phyloP scores from a whole-genome alignment of 2,329 filamentous ascomycete species.

The Claviceps capensis region DNA sequence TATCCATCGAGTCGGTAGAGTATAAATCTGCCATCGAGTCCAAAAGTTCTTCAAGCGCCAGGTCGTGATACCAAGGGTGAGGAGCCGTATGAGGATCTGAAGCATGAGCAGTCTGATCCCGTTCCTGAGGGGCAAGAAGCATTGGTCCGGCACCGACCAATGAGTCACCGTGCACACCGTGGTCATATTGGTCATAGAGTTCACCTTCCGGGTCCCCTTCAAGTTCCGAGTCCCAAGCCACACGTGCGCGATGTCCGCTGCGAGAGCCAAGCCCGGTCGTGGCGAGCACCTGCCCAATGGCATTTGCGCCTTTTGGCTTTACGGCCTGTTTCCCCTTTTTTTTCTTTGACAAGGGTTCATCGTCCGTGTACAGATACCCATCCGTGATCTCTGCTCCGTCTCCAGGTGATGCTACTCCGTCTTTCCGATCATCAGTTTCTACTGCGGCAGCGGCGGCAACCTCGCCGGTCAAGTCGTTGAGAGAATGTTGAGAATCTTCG shows the following conservation, averaged over 20 bases:
- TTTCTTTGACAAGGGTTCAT: constrained; percentile 15
- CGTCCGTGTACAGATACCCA: constrained; percentile 14
- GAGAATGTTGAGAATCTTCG: constrained; percentile 10
- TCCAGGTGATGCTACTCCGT: constrained; percentile 2
- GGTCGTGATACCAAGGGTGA: too few relatives aligned
- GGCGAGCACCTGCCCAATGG: neutral
- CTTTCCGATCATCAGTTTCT: constrained; percentile 7
- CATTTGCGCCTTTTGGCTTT: neutral
- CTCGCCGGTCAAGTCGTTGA: constrained; percentile 19
- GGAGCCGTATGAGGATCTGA: too few relatives aligned
- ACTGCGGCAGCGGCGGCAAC: constrained; percentile 14
- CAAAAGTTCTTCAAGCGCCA: too few relatives aligned
- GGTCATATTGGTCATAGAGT: too few relatives aligned
- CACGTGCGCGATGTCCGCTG: neutral
- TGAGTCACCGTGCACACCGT: neutral
- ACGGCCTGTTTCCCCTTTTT: constrained; percentile 8
- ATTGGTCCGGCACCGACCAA: neutral
- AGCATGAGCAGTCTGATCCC: too few relatives aligned
- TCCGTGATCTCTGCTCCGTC: neutral
- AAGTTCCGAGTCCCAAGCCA: constrained; percentile 2
- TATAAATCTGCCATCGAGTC: too few relatives aligned
- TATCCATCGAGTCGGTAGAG: too few relatives aligned
- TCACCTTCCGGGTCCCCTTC: neutral
- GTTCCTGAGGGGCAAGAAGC: too few relatives aligned
- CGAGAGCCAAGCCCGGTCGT: too few relatives aligned